These are phyloP conservation scores for Durusdinium trenchii DNA, from an alignment of 73 alveolate genomes.

Conservation along the genomic window DNA sequence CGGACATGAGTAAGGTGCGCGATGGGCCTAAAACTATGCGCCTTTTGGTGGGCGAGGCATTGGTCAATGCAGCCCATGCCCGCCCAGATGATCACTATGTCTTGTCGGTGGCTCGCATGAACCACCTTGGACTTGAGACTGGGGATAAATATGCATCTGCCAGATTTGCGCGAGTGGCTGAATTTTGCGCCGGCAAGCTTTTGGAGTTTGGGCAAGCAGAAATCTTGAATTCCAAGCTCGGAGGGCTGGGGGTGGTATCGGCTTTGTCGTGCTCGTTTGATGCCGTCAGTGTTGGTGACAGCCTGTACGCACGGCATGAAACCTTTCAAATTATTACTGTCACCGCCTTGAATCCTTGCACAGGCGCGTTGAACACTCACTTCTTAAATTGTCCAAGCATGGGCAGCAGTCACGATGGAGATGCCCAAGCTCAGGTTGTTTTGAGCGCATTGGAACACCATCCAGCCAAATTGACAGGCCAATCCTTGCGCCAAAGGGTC, in stretches of 20 bases:
- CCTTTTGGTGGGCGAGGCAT: slow-evolving; percentile 22
- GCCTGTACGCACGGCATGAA: neutral
- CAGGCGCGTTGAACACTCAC: neutral
- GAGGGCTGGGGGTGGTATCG: neutral
- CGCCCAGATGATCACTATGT: slow-evolving; percentile 18
- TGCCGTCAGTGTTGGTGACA: neutral
- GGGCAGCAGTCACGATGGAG: neutral
- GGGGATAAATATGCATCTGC: slow-evolving; percentile 7
- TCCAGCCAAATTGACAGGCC: neutral
- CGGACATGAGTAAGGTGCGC: too few species aligned
- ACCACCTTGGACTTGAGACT: neutral
- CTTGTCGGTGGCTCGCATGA: neutral
- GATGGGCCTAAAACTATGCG: too few species aligned
- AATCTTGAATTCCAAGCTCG: neutral
- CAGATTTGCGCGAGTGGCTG: neutral
- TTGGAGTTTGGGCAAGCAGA: slow-evolving; percentile 33
- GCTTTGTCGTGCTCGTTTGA: neutral
- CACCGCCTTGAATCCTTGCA: neutral
- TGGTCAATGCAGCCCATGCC: neutral
- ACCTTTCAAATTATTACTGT: slow-evolving; percentile 5
- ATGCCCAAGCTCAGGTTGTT: neutral
- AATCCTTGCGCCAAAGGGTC: neutral
- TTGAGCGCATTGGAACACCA: neutral
- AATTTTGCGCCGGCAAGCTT: neutral
- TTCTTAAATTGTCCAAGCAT: neutral